Evolutionary conservation across 768 basidiomycete genomes (phyloP).

Genomic region (Lactarius psammicola): DNA sequence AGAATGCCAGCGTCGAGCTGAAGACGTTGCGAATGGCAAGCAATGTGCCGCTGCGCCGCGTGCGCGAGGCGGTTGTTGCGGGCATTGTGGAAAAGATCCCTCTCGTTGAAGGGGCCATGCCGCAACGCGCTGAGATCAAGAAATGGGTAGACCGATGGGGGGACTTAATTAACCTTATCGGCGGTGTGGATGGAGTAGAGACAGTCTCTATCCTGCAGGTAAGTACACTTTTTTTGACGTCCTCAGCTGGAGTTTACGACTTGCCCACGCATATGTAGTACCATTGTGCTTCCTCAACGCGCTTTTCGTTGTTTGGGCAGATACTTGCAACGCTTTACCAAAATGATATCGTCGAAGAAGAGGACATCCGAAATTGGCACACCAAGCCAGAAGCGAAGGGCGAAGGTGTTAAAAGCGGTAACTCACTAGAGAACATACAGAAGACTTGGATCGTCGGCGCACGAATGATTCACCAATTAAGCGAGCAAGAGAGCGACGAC

Average conservation of each 20-base stretch:
- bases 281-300: conserved; percentile 62
- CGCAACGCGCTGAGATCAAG: conserved; percentile 65
- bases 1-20: conserved; percentile 91
- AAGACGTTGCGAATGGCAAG: conserved; percentile 97
- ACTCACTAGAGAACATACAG: conserved; percentile 52
- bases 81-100: conserved; percentile 74
- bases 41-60: conserved; percentile 84
- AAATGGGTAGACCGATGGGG: conserved; percentile 78
- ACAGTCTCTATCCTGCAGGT: conserved; percentile 80
- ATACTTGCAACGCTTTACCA: conserved; percentile 87
- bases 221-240: conserved; percentile 16
- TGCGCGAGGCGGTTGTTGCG: conserved; percentile 85
- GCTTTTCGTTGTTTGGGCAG: conserved; percentile 75
- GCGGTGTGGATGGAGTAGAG: conserved; percentile 79
- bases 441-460: conserved; percentile 70
- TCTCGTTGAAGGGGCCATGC: conserved; percentile 52
- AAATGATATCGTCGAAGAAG: conserved; percentile 87
- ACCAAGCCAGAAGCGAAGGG: conserved; percentile 53
- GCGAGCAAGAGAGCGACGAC: conserved; percentile 67
- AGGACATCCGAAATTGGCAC: conserved; percentile 89
- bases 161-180: conserved; percentile 71
- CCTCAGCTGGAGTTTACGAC: neutral
- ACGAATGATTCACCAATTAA: conserved; percentile 77
- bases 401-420: conserved; percentile 42
- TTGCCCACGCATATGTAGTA: conserved; percentile 39